Evolutionary conservation across 371 early-diverging fungal species (phyloP).

Genomic region (Mucor lusitanicus): DNA sequence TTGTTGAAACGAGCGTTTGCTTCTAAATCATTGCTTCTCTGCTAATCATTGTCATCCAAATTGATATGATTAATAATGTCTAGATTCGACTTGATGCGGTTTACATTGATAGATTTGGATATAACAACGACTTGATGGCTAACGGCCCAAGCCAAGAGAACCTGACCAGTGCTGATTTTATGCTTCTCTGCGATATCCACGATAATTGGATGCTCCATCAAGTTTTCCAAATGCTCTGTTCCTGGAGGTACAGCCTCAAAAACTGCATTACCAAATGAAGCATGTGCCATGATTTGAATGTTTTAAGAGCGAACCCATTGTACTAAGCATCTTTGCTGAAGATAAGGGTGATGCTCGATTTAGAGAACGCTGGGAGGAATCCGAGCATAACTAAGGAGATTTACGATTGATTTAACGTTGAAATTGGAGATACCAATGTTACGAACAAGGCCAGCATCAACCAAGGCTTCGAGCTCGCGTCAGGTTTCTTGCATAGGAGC

Average conservation of each 20-base stretch:
- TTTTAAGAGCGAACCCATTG: background rate
- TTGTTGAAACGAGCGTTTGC: conserved; percentile 38
- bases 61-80: conserved; percentile 26
- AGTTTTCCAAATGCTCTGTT: conserved; percentile 37
- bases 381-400: conserved; percentile 36
- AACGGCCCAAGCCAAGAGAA: conserved; percentile 57
- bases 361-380: conserved; percentile 32
- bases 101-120: conserved; percentile 58
- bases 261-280: conserved; percentile 1
- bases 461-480: conserved; percentile 47
- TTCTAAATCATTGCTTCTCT: conserved; percentile 27
- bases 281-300: conserved; percentile 46
- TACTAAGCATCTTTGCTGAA: conserved; percentile 12
- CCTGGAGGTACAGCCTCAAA: conserved; percentile 39
- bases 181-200: conserved; percentile 13
- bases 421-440: conserved; percentile 71
- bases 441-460: conserved; percentile 34
- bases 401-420: conserved; percentile 33
- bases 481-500: conserved; percentile 52
- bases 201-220: conserved; percentile 33
- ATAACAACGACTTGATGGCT: conserved; percentile 57
- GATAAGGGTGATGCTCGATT: conserved; percentile 59
- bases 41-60: conserved; percentile 29
- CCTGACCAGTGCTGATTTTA: conserved; percentile 10
- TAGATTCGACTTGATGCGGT: conserved; percentile 46